A percentile compares a stretch with the other conserved stretches of the same genome.
Evolutionary conservation across 1,284 basidiomycete genomes (phyloP).

Genomic region (Microbotryum silenes-acaulis): DNA sequence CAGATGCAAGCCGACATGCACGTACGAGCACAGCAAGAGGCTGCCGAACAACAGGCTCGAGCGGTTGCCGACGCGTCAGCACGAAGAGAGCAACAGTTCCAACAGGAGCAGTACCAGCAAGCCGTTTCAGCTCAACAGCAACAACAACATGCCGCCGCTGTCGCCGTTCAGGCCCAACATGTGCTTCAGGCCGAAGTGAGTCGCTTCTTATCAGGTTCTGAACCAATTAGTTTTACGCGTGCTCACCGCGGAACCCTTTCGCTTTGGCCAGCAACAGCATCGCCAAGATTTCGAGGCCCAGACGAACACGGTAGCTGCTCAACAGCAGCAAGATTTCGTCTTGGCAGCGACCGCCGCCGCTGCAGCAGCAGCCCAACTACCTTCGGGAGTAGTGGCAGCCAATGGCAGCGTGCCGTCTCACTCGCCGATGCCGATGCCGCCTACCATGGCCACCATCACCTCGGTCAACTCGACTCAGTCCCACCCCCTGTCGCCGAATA

Average conservation of each 20-base stretch:
- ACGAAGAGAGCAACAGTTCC: conserved; percentile 20
- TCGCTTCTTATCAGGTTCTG: too few relatives aligned
- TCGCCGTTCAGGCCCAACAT: background rate
- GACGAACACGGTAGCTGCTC: background rate
- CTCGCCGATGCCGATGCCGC: too few relatives aligned
- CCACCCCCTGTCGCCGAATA: too few relatives aligned
- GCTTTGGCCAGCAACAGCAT: conserved; percentile 1
- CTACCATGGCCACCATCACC: too few relatives aligned
- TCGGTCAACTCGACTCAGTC: too few relatives aligned
- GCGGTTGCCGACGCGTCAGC: conserved; percentile 8
- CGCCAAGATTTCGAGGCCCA: background rate
- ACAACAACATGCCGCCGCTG: background rate
- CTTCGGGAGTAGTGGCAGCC: too few relatives aligned
- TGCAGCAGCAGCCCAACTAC: too few relatives aligned
- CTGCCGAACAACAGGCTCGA: conserved; percentile 5
- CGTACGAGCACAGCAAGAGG: conserved; percentile 10
- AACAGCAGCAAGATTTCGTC: background rate
- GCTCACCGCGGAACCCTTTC: background rate
- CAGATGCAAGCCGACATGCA: conserved; percentile 11
- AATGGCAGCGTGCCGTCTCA: too few relatives aligned
- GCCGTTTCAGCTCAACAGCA: conserved; percentile 15
- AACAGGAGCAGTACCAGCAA: conserved; percentile 22
- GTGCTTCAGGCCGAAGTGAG: background rate
- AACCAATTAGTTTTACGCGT: too few relatives aligned
- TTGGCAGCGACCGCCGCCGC: too few relatives aligned